Conservation (phyloP, 257 asterid species). For the Ocimum tenuiflorum region DNA sequence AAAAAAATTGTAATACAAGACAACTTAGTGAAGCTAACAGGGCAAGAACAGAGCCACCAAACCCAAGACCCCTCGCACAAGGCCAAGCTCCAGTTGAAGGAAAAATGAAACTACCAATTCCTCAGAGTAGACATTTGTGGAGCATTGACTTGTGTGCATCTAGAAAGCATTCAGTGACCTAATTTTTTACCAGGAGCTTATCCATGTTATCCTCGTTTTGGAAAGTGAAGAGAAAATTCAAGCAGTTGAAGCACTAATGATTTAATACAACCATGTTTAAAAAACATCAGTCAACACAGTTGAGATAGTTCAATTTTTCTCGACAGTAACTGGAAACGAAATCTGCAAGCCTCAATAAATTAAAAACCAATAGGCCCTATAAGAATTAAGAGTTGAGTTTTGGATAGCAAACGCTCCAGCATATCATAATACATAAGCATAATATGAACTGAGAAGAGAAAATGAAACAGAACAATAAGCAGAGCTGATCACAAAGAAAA, state of each 20-base stretch:
- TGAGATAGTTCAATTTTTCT: constrained; percentile 34
- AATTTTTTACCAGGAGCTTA: background rate
- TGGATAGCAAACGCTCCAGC: background rate
- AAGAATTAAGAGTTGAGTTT: constrained; percentile 11
- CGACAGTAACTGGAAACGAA: constrained; percentile 36
- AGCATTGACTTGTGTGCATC: background rate
- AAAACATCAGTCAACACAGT: constrained; percentile 39
- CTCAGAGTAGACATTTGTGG: background rate
- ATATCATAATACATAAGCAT: background rate
- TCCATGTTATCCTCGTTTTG: background rate
- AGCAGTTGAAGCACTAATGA: background rate
- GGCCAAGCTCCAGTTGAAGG: background rate
- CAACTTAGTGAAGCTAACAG: background rate
- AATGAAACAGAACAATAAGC: constrained; percentile 1
- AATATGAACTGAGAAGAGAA: background rate
- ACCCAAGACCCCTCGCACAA: background rate
- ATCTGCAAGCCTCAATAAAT: constrained; percentile 28
- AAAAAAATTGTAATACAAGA: background rate
- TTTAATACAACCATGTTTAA: background rate
- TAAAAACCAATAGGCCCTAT: constrained; percentile 13
- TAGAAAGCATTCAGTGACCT: background rate
- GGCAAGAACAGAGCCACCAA: background rate
- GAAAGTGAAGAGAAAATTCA: background rate
- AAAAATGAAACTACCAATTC: background rate
- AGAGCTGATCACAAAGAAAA: background rate